These are phyloP conservation scores for Plectosphaerella plurivora DNA, from an alignment of 2,329 filamentous ascomycete species.

Conservation along the genomic window DNA sequence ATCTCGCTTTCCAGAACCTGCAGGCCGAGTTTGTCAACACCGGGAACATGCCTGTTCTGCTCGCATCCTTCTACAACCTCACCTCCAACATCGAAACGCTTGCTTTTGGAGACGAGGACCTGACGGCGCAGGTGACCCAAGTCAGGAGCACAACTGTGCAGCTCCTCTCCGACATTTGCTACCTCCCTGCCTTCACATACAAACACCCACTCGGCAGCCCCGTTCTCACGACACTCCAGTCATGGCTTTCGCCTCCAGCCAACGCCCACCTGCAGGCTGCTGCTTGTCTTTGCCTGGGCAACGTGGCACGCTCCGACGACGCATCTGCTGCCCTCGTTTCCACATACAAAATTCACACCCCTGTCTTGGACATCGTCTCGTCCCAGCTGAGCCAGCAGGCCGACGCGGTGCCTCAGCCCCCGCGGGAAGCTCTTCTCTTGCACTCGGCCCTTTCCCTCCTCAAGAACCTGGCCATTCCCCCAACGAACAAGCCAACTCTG, in stretches of 20 bases:
- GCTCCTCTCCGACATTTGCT: constrained; percentile 48
- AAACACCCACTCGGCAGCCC: constrained; percentile 36
- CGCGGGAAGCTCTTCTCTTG: constrained; percentile 43
- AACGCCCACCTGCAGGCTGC: constrained; percentile 46
- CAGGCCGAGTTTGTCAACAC: constrained; percentile 41
- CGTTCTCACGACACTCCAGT: constrained; percentile 35
- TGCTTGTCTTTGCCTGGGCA: constrained; percentile 58
- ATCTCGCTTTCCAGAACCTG: constrained; percentile 49
- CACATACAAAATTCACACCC: constrained; percentile 31
- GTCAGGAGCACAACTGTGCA: constrained; percentile 47
- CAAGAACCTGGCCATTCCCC: constrained; percentile 60
- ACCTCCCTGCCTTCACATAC: constrained; percentile 39
- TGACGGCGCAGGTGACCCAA: constrained; percentile 40
- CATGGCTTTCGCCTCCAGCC: constrained; percentile 37
- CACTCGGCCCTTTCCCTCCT: constrained; percentile 57
- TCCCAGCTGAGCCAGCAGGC: constrained; percentile 12
- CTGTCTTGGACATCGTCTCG: constrained; percentile 32
- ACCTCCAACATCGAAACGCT: constrained; percentile 33
- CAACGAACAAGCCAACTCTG: constrained; percentile 47
- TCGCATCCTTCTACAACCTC: constrained; percentile 43
- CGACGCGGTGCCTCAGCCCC: neutral
- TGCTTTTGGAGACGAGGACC: constrained; percentile 25
- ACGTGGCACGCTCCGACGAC: constrained; percentile 55
- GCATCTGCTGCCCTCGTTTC: constrained; percentile 46
- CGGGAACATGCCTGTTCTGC: constrained; percentile 34